Evolutionary conservation across 2,329 filamentous ascomycete species (phyloP).

Genomic region (Colletotrichum navitas): DNA sequence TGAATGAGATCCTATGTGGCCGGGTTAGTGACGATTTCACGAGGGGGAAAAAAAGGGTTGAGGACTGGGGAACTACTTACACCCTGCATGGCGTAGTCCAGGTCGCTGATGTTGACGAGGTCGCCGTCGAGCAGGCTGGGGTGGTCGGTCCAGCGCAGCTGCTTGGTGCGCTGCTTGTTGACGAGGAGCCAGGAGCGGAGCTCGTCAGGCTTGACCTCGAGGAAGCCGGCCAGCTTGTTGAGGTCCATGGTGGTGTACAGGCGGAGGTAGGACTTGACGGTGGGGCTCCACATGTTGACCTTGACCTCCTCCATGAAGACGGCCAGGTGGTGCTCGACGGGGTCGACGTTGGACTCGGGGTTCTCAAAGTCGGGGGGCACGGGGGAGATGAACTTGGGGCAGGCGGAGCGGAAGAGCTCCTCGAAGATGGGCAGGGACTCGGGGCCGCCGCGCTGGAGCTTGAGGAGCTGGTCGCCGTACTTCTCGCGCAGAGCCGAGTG

Average conservation of each 20-base stretch:
- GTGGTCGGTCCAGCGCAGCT: slow-evolving; percentile 90
- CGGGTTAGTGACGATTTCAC: slow-evolving; percentile 21
- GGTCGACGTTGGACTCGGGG: slow-evolving; percentile 95
- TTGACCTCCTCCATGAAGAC: slow-evolving; percentile 99
- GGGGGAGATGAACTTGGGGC: slow-evolving; percentile 99
- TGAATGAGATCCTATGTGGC: slow-evolving; percentile 88
- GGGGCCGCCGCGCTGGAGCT: slow-evolving; percentile 95
- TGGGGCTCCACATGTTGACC: slow-evolving; percentile 98
- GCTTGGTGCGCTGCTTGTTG: slow-evolving; percentile 98
- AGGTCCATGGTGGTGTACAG: slow-evolving; percentile 99
- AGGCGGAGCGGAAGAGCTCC: slow-evolving; percentile 97
- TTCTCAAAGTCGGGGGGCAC: slow-evolving; percentile 98
- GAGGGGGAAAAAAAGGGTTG: neutral
- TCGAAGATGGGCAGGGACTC: slow-evolving; percentile 97
- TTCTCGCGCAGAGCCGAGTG: slow-evolving; percentile 98
- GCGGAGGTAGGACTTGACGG: slow-evolving; percentile 97
- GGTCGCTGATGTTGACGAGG: slow-evolving; percentile 90
- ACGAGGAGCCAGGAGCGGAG: slow-evolving; percentile 93
- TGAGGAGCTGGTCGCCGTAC: slow-evolving; percentile 97
- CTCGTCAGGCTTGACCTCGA: slow-evolving; percentile 97
- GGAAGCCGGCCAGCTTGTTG: slow-evolving; percentile 96
- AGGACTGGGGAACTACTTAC: slow-evolving; percentile 63
- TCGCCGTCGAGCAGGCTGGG: slow-evolving; percentile 93
- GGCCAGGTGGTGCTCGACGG: slow-evolving; percentile 94
- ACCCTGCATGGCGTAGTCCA: slow-evolving; percentile 97